Percentiles rank a stretch among this genome's conserved stretches.
Conservation (phyloP, 2,329 filamentous ascomycete species). For the Mycocentrospora acerina region DNA sequence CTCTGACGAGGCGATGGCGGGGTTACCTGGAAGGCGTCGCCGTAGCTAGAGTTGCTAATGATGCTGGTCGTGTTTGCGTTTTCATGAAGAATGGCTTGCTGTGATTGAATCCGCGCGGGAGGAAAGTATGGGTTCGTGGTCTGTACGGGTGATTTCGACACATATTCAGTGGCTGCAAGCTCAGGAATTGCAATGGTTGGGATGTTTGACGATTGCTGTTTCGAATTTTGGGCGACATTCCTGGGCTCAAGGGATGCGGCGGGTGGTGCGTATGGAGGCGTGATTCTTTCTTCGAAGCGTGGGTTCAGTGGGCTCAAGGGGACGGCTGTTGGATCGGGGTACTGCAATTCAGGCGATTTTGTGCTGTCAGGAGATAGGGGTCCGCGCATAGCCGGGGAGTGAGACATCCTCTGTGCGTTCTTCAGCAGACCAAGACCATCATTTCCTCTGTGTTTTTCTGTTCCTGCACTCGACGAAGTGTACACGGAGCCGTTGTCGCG, state of each 20-base stretch:
- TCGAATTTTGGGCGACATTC: slow-evolving; percentile 9
- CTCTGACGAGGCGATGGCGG: slow-evolving; percentile 42
- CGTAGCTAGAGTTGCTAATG: slow-evolving; percentile 57
- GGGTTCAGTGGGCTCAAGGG: slow-evolving; percentile 35
- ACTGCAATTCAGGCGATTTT: slow-evolving; percentile 36
- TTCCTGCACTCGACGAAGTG: slow-evolving; percentile 52
- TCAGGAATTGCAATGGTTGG: slow-evolving; percentile 26
- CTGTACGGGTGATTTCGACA: slow-evolving; percentile 26
- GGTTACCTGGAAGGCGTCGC: slow-evolving; percentile 55
- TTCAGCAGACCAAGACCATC: slow-evolving; percentile 55
- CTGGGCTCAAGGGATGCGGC: slow-evolving; percentile 7
- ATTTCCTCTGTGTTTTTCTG: slow-evolving; percentile 51
- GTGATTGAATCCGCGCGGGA: slow-evolving; percentile 34
- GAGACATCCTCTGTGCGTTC: slow-evolving; percentile 61
- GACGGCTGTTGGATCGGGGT: slow-evolving; percentile 31
- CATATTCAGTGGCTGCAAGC: slow-evolving; percentile 21
- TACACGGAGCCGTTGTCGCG: slow-evolving; percentile 53
- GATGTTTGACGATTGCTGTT: slow-evolving; percentile 29
- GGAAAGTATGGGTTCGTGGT: slow-evolving; percentile 20
- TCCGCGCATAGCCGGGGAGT: slow-evolving; percentile 50
- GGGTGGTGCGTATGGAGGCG: slow-evolving; percentile 15
- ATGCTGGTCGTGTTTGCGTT: slow-evolving; percentile 41
- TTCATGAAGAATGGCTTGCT: slow-evolving; percentile 37
- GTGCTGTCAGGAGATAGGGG: slow-evolving; percentile 38
- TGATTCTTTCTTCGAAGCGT: slow-evolving; percentile 15